Percentiles rank a stretch among this genome's conserved stretches.
These are phyloP conservation scores for Atkinsonella hypoxylon DNA, from an alignment of 2,329 filamentous ascomycete species.

Conservation along the genomic window DNA sequence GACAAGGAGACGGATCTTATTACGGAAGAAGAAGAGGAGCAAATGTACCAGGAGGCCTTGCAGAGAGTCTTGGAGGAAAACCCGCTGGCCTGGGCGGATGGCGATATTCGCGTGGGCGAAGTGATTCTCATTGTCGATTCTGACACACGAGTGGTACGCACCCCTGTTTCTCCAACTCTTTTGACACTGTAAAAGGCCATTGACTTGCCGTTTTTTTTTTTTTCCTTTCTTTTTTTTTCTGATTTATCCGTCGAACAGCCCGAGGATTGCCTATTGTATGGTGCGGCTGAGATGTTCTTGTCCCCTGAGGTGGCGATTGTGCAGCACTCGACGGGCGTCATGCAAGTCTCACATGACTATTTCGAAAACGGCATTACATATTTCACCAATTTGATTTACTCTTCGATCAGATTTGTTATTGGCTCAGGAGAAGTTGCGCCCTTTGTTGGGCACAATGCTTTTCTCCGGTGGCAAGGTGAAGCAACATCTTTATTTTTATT, in stretches of 20 bases:
- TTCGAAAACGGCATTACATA: constrained; percentile 67
- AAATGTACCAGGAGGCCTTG: constrained; percentile 37
- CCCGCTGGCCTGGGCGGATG: constrained; percentile 40
- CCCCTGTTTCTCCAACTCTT: not conserved
- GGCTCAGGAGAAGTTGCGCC: constrained; percentile 61
- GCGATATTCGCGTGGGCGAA: constrained; percentile 49
- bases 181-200: not conserved
- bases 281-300: constrained; percentile 59
- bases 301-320: constrained; percentile 60
- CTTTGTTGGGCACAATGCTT: constrained; percentile 69
- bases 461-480: constrained; percentile 50
- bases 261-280: constrained; percentile 54
- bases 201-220: no score
- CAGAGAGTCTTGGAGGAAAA: constrained; percentile 37
- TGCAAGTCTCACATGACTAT: constrained; percentile 61
- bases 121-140: constrained; percentile 57
- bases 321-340: constrained; percentile 62
- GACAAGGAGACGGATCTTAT: constrained; percentile 11
- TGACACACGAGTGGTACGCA: constrained; percentile 47
- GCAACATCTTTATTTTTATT: not conserved
- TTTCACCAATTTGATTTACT: constrained; percentile 70
- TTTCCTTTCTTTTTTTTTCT: no score
- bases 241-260: constrained; percentile 22
- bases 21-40: constrained; percentile 22
- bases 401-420: constrained; percentile 57